Base-by-base conservation (phyloP, 495 filamentous ascomycete genomes). In the Physcia stellaris region DNA sequence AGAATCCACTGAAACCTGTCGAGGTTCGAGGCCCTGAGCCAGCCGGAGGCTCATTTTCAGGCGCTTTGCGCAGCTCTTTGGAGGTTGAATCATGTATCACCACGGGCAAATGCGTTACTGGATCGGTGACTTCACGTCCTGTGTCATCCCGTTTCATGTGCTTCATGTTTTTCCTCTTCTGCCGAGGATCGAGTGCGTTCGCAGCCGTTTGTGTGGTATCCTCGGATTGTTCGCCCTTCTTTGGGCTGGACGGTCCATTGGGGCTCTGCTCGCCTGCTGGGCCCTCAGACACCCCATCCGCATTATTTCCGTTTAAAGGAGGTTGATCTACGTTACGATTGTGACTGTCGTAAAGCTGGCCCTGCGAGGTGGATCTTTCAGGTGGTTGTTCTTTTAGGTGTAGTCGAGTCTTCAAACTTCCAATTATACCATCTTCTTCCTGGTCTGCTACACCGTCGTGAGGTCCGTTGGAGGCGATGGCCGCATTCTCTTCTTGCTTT, bases 121-220 rank as follows among this genome's bases (percentile, higher is more conserved):
- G 78, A 54, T 83, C 78, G 4, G 75, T 83, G n/a, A 83, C 78
- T 48, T 77, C 60, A 11, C 77, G 63, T 12, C 70, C 69, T 22
- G 63, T 64, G 26, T 69, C 62, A 23, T 68, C 59, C 36, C 71
- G 61, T 41, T 73, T 68, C 40, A 67, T 62, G 24, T 67, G 59
- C 50, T 74, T 70, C 65, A 71, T 69, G 2, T 51, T 52, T 54
- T 79, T 78, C 18, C 76, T 59, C 47, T 71, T 71, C 38, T 74
- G 55, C 46, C 63, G 71, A 4, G 73, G 69, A 32, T 77, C 62
- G 31, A 61, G 45, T n/a, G 53, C 42, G 42, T 56, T 52, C n/a
- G 55, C 53, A 20, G 56, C 59, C 7, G 59, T 54, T 50, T 80
- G 60, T 0, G 75, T 73, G 6, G 70, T 71, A 13, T 74, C 70